Conservation (phyloP, 2,329 filamentous ascomycete species). For the Aspergillus pseudotamarii region DNA sequence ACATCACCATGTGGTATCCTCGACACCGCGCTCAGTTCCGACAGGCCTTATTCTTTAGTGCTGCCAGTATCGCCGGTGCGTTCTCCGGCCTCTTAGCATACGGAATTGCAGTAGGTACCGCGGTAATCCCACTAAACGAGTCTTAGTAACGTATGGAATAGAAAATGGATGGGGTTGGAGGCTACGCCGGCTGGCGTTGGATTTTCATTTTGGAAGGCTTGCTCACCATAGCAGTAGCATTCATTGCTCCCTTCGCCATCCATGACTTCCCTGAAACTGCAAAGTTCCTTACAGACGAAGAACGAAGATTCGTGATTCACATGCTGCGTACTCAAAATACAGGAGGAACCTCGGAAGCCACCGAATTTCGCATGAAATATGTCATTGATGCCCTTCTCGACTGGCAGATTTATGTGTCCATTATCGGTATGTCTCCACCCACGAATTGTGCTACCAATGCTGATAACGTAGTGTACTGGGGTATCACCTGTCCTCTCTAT, state of each 20-base stretch:
- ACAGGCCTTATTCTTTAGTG: conserved; percentile 51
- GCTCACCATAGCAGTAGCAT: conserved; percentile 47
- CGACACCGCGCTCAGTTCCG: conserved; percentile 47
- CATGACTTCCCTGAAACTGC: conserved; percentile 50
- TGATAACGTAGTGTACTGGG: conserved; percentile 42
- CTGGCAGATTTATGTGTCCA: conserved; percentile 45
- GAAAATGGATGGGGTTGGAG: conserved; percentile 54
- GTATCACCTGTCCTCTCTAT: conserved; percentile 46
- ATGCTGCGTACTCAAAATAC: conserved; percentile 41
- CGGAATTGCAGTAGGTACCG: conserved; percentile 47
- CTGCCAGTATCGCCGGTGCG: conserved; percentile 54
- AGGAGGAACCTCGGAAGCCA: conserved; percentile 31
- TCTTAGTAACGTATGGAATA: conserved; percentile 14
- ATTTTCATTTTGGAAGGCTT: conserved; percentile 56
- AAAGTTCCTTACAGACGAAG: conserved; percentile 44
- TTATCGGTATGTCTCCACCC: conserved; percentile 35
- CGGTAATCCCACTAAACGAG: conserved; percentile 26
- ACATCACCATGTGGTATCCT: conserved; percentile 52
- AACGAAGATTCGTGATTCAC: conserved; percentile 42
- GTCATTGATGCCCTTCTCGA: conserved; percentile 44
- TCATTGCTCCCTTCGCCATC: conserved; percentile 48
- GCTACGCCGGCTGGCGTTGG: conserved; percentile 53
- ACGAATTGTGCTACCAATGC: neutral
- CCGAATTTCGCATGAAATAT: conserved; percentile 42
- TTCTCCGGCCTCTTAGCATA: conserved; percentile 57